Evolutionary conservation across 108 stramenopile species (phyloP), one percentile per base, ranked within the genome.

Genomic region (Schizochytrium sp.): DNA sequence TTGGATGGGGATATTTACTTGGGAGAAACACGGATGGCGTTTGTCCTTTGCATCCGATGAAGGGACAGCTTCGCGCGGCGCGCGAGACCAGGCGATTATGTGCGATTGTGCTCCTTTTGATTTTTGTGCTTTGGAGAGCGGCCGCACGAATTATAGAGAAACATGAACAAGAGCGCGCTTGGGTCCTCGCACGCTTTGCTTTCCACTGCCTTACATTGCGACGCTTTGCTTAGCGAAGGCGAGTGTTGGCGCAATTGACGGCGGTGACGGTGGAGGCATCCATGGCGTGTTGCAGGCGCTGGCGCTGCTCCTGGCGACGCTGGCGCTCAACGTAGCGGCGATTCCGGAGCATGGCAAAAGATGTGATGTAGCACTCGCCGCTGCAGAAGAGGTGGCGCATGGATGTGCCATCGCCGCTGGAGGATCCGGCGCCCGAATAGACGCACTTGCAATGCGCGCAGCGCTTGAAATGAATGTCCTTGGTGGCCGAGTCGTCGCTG

Each of bases 321-420:
- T 69, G 63, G 63, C 63, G 63, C 3, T 69, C 63, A 4, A 23
- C 63, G 34, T 69, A 41, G 63, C 63, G 63, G 25, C 63, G 25
- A 12, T 14, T 83, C 43, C 76, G 76, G 48, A 83, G 45, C 76
- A 83, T 83, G 19, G 76, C 76, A 34, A 53, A 83, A 12, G 48
- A n/a, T 12, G 76, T 83, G 76, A 83, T 83, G 76, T 83, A 83
- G 76, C 76, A 83, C 76, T 83, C 76, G 4, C 76, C 76, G 76
- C 76, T 83, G 76, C 76, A 83, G 4, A 83, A 83, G 48, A 83
- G 45, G 76, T 83, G 76, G 76, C 76, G 76, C 48, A 53, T 47
- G 76, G 76, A 83, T 14, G 41, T 41, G 10, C 63, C 63, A 18
- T 69, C 63, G 76, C 76, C 76, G 28, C 28, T 5, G 76, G 48